A percentile compares a stretch with the other conserved stretches of the same genome.
Conservation (phyloP, 495 filamentous ascomycete species). For the Neurospora sp. region DNA sequence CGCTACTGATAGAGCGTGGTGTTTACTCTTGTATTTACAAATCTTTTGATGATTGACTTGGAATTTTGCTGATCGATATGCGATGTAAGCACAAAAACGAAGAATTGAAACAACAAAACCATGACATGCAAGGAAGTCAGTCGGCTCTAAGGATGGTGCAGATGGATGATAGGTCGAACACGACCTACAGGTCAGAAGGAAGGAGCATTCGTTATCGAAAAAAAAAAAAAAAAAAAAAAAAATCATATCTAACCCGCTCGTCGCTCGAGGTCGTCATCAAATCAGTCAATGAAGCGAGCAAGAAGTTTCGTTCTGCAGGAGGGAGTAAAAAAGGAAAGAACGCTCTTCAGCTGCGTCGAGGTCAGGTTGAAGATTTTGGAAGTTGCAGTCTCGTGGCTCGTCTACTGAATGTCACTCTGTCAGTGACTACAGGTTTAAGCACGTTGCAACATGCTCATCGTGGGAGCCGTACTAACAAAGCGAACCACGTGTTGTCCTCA, state of each 20-base stretch:
- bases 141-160: background rate
- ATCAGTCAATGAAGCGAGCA: background rate
- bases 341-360: background rate
- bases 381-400: too few relatives aligned
- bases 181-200: background rate
- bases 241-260: background rate
- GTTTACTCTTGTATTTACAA: background rate
- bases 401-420: background rate
- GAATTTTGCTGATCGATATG: background rate
- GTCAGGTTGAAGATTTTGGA: background rate
- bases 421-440: background rate
- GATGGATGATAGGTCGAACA: background rate
- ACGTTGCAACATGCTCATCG: background rate
- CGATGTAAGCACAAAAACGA: background rate
- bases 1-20: background rate
- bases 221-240: too few relatives aligned
- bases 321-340: background rate
- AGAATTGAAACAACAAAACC: background rate
- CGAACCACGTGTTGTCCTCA: background rate
- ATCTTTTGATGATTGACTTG: background rate
- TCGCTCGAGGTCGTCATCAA: background rate
- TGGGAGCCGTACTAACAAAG: background rate
- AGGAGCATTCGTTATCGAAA: background rate
- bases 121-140: background rate
- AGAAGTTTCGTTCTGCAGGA: background rate